A percentile compares a stretch with the other conserved stretches of the same genome.
phyloP scores from a whole-genome alignment of 129 eudicot genomes.

The Calendula officinalis region DNA sequence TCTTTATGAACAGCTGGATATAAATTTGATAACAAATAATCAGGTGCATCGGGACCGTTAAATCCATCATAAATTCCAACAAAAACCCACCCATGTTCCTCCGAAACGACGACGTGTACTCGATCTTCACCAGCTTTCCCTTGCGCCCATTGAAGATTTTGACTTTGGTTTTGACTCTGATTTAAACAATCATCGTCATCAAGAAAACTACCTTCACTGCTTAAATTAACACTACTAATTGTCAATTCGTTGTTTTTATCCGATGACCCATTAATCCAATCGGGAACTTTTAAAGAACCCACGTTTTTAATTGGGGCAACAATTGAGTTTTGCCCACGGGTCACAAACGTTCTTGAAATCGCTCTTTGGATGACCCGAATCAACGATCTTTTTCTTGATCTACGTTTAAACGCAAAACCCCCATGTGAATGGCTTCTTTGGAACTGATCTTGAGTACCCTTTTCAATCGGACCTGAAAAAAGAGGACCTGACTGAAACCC shows the following conservation, averaged over 20 bases:
- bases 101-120: conserved; percentile 94
- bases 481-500: conserved; percentile 83
- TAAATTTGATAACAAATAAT: conserved; percentile 78
- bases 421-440: conserved; percentile 77
- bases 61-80: conserved; percentile 99
- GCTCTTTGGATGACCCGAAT: conserved; percentile 61
- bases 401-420: conserved; percentile 40
- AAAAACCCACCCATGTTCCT: conserved; percentile 96
- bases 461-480: conserved; percentile 75
- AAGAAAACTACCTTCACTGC: conserved; percentile 63
- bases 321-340: conserved; percentile 78
- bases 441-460: conserved; percentile 51
- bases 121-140: conserved; percentile 99
- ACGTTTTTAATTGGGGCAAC: conserved; percentile 76
- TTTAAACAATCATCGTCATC: conserved; percentile 63
- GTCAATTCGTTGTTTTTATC: conserved; percentile 68
- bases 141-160: conserved; percentile 98
- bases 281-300: conserved; percentile 45
- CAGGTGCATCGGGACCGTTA: conserved; percentile 99
- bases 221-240: conserved; percentile 62
- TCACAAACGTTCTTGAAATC: conserved; percentile 54
- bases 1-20: conserved; percentile 84
- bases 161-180: conserved; percentile 54
- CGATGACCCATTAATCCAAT: conserved; percentile 60
- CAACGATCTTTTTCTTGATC: conserved; percentile 53